Evolutionary conservation across 73 alveolate genomes (phyloP), one percentile per base, ranked within the genome.

Genomic region (Paramecium octaurelia): DNA sequence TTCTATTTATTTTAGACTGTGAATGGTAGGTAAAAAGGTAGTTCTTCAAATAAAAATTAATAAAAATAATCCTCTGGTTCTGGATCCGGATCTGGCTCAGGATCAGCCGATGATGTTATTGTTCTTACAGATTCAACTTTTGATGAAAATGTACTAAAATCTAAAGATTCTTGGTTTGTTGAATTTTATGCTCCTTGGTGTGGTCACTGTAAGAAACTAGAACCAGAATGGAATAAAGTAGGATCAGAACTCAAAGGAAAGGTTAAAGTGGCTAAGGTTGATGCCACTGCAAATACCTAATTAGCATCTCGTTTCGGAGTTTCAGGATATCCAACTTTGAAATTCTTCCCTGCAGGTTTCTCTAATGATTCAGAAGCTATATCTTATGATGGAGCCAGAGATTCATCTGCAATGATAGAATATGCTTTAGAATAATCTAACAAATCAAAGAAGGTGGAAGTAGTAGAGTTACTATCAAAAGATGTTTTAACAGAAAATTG

Each of bases 101-200:
- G 70, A 34, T 59, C 95, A 46, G 92, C 54, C 4, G 40, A 60
- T 42, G 99, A 98, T 91, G 99, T 98, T 24, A 88, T 93, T 64
- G 98, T 96, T n/a, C 95, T 98, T 43, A 93, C 92, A 58, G 98
- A 96, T 73, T 64, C 94, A 12, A 98, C 96, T 93, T 97, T 95
- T 83, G 97, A 98, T 85, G 69, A 85, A 29, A 92, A 80, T 54
- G 97, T 98, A 16, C 46, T 89, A 18, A 85, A 86, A 34, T 92
- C 98, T 23, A 94, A 97, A 84, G 99, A 98, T 80, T 88, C 97
- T 36, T 97, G 99, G 99, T 88, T 97, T 75, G 97, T 97, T 31
- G 98, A 97, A 86, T 96, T 97, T 93, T 97, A 97, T 80, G 99
- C 99, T 31, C 99, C 99, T 16, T 97, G 99, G 99, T 97, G 99